A percentile compares a stretch with the other conserved stretches of the same genome.
phyloP scores from a whole-genome alignment of 208 protist species.

The Wallacemonas rigidus region DNA sequence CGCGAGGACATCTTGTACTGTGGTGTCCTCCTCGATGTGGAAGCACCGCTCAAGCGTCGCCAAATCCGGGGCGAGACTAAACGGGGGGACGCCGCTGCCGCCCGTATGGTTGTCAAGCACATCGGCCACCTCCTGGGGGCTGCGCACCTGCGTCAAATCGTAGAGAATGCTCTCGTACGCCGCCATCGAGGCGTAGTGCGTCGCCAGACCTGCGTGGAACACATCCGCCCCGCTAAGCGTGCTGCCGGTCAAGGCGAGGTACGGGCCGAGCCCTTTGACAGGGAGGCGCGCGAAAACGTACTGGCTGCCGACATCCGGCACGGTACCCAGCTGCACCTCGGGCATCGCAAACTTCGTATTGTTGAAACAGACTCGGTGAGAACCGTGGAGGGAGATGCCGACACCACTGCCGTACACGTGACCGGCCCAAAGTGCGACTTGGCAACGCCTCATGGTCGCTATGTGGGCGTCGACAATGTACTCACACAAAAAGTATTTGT shows the following conservation, averaged over 20 bases:
- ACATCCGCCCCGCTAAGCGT: conserved; percentile 73
- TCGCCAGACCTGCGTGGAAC: conserved; percentile 68
- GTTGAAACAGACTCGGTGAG: conserved; percentile 78
- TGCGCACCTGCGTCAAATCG: conserved; percentile 26
- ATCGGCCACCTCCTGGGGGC: conserved; percentile 24
- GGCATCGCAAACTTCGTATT: conserved; percentile 84
- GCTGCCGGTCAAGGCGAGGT: conserved; percentile 81
- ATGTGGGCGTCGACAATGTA: conserved; percentile 80
- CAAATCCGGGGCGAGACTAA: conserved; percentile 42
- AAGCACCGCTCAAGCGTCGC: conserved; percentile 39
- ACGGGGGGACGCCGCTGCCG: conserved; percentile 36
- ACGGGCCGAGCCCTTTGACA: conserved; percentile 55
- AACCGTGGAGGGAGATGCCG: conserved; percentile 73
- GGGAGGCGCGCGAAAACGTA: conserved; percentile 66
- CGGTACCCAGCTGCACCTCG: conserved; percentile 74
- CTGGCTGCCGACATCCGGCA: conserved; percentile 66
- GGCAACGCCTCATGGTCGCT: conserved; percentile 48
- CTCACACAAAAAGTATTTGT: conserved; percentile 61
- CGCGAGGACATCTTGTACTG: conserved; percentile 46
- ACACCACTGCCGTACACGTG: conserved; percentile 87
- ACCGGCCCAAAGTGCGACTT: conserved; percentile 84
- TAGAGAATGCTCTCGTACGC: conserved; percentile 39
- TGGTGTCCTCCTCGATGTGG: conserved; percentile 30
- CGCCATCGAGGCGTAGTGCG: conserved; percentile 55
- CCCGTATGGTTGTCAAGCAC: conserved; percentile 38